Percentiles rank a stretch among this genome's conserved stretches.
Conservation (phyloP, 2,329 filamentous ascomycete genomes). For the Aspergillus caelatus region DNA sequence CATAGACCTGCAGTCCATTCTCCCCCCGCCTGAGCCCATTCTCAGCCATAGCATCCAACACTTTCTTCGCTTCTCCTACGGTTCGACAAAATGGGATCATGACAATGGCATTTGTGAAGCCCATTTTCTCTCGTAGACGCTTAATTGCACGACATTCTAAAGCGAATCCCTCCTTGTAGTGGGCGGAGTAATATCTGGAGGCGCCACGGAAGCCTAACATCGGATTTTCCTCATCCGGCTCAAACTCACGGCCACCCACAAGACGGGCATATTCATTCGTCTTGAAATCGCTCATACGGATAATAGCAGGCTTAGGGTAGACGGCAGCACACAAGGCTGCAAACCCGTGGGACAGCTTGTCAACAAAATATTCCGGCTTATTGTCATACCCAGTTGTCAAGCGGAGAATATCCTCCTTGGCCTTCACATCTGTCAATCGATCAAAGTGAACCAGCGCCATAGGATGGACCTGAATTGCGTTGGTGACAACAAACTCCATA, state of each 20-base stretch:
- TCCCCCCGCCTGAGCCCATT: conserved; percentile 43
- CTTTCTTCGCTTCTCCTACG: conserved; percentile 37
- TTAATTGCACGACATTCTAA: conserved; percentile 45
- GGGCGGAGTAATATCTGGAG: conserved; percentile 46
- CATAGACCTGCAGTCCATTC: conserved; percentile 41
- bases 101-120: conserved; percentile 41
- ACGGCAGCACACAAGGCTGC: conserved; percentile 41
- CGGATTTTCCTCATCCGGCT: conserved; percentile 44
- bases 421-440: too few species aligned
- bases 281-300: conserved; percentile 47
- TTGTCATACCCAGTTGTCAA: too few species aligned
- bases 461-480: too few species aligned
- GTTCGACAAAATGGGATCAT: conserved; percentile 47
- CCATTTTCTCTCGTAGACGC: conserved; percentile 35
- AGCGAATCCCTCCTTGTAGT: conserved; percentile 43
- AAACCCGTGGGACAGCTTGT: too few species aligned
- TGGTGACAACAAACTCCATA: too few species aligned
- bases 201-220: conserved; percentile 49
- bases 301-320: conserved; percentile 42
- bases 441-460: too few species aligned
- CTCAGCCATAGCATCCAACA: conserved; percentile 39
- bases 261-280: conserved; percentile 46
- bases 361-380: too few species aligned
- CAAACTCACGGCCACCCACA: conserved; percentile 44
- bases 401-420: too few species aligned